These are phyloP conservation scores for Panus rudis DNA, from an alignment of 768 basidiomycete species.

Conservation along the genomic window DNA sequence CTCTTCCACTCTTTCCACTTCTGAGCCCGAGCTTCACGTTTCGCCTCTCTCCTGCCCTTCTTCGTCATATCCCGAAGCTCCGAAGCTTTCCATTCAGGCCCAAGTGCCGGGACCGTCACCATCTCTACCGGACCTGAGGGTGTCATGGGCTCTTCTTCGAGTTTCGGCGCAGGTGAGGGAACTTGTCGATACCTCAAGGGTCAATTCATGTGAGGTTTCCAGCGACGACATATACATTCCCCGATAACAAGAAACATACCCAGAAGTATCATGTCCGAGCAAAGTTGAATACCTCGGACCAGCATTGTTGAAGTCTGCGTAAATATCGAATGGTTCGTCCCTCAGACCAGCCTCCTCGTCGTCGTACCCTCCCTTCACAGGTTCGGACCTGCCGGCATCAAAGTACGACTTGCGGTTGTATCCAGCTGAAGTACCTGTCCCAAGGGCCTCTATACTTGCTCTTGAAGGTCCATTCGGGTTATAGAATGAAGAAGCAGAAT, in stretches of 20 bases:
- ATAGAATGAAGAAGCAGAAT: conserved; percentile 68
- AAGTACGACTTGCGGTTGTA: conserved; percentile 70
- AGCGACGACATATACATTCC: conserved; percentile 20
- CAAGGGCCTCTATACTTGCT: conserved; percentile 36
- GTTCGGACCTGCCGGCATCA: conserved; percentile 63
- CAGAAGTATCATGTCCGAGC: conserved; percentile 40
- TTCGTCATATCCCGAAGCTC: conserved; percentile 78
- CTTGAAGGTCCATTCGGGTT: conserved; percentile 32
- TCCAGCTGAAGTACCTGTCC: conserved; percentile 45
- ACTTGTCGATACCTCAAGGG: conserved; percentile 16
- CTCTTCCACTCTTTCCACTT: conserved; percentile 75
- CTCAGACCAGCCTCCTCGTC: conserved; percentile 44
- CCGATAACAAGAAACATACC: too few relatives aligned
- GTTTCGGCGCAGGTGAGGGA: conserved; percentile 21
- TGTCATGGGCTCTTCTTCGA: conserved; percentile 32
- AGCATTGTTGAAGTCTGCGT: conserved; percentile 83
- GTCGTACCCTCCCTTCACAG: conserved; percentile 70
- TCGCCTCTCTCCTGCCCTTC: conserved; percentile 57
- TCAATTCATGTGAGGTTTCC: background rate
- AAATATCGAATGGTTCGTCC: conserved; percentile 66
- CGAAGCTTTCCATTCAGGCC: conserved; percentile 79
- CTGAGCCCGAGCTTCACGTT: conserved; percentile 40
- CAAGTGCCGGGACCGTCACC: conserved; percentile 87
- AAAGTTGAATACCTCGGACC: conserved; percentile 71
- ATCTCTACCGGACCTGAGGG: conserved; percentile 61